Percentiles rank a stretch among this genome's conserved stretches.
These are phyloP conservation scores for Sanghuangporus weigelae DNA, from an alignment of 1,284 basidiomycete species.

Conservation along the genomic window DNA sequence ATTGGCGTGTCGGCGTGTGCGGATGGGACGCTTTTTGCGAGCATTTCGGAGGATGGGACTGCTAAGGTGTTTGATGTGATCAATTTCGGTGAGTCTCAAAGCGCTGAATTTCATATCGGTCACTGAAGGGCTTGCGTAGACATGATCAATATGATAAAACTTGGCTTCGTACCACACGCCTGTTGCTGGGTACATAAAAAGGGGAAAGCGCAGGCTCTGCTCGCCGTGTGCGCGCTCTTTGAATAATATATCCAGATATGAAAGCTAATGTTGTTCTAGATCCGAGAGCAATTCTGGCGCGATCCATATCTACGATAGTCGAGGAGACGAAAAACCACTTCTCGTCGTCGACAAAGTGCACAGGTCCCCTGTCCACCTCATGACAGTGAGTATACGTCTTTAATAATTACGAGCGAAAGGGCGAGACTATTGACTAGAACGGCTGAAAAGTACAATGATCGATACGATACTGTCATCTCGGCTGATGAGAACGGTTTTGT, in stretches of 20 bases:
- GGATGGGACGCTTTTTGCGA: conserved; percentile 92
- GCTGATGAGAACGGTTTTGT: conserved; percentile 94
- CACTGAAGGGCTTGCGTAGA: conserved; percentile 46
- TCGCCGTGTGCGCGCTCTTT: conserved; percentile 69
- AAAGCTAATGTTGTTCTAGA: conserved; percentile 34
- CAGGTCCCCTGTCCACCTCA: conserved; percentile 83
- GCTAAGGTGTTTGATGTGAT: conserved; percentile 97
- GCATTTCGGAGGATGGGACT: conserved; percentile 77
- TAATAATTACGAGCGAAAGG: neutral
- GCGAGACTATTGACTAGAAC: conserved; percentile 9
- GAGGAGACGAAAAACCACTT: conserved; percentile 77
- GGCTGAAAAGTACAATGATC: conserved; percentile 76
- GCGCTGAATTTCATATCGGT: neutral
- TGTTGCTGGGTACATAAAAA: conserved; percentile 92
- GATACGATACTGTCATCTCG: conserved; percentile 88
- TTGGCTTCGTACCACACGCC: conserved; percentile 78
- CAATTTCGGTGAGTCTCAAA: conserved; percentile 78
- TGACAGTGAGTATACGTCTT: conserved; percentile 59
- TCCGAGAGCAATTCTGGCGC: conserved; percentile 73
- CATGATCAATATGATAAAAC: conserved; percentile 97
- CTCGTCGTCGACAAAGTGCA: conserved; percentile 77
- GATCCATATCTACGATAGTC: conserved; percentile 90
- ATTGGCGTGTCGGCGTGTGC: conserved; percentile 81
- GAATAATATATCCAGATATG: neutral
- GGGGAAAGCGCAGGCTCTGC: conserved; percentile 81